Percentiles rank a stretch among this genome's conserved stretches.
These are phyloP conservation scores for Petunia axillaris DNA, from an alignment of 257 asterid species.

Conservation along the genomic window DNA sequence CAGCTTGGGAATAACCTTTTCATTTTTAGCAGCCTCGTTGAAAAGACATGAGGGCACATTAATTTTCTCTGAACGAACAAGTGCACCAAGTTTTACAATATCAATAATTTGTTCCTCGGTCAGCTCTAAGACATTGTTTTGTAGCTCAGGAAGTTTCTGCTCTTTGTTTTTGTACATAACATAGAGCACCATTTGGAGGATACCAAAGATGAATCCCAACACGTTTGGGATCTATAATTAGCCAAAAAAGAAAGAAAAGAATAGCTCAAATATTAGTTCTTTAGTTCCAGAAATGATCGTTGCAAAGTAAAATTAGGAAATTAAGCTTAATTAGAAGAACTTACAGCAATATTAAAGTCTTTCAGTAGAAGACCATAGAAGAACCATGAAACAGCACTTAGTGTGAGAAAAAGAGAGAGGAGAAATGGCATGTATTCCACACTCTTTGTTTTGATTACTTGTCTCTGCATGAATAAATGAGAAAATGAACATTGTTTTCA, in stretches of 20 bases:
- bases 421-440: constrained; percentile 66
- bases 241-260: neutral
- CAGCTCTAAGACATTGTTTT: constrained; percentile 34
- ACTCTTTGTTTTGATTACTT: constrained; percentile 54
- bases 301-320: neutral
- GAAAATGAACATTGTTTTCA: neutral
- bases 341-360: constrained; percentile 57
- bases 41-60: neutral
- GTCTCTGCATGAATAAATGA: constrained; percentile 39
- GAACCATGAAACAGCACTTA: constrained; percentile 62
- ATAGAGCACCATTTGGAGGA: constrained; percentile 52
- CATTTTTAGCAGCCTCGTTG: neutral
- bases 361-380: constrained; percentile 60
- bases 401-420: constrained; percentile 43
- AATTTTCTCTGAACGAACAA: constrained; percentile 4
- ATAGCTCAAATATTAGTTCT: neutral
- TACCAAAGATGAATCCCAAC: constrained; percentile 60
- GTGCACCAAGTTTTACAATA: constrained; percentile 36
- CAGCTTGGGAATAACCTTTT: neutral
- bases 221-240: constrained; percentile 47
- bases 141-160: constrained; percentile 36
- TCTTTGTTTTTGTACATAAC: constrained; percentile 42
- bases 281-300: neutral
- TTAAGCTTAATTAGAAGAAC: neutral
- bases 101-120: constrained; percentile 53